A percentile compares a stretch with the other conserved stretches of the same genome.
phyloP scores from a whole-genome alignment of 306 rosid genomes.

The Canavalia gladiata region DNA sequence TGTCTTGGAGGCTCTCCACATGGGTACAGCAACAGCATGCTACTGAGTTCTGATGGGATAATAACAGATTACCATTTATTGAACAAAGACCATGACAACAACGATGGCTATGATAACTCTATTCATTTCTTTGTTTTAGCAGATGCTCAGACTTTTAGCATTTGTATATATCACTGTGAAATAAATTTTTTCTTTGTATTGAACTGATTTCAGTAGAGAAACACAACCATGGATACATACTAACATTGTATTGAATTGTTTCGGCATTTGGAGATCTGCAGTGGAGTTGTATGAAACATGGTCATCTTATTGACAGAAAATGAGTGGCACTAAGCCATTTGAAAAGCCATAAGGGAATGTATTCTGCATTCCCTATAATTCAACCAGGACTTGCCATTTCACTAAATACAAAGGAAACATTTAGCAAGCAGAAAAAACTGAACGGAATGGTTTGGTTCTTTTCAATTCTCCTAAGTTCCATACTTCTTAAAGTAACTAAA shows the following conservation, averaged over 20 bases:
- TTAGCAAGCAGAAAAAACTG: too few species aligned
- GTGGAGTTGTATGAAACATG: background rate
- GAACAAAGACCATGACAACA: background rate
- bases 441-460: too few species aligned
- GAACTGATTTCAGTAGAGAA: conserved; percentile 2
- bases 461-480: too few species aligned
- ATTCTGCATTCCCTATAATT: background rate
- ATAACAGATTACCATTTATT: background rate
- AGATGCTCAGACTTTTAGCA: background rate
- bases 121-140: background rate
- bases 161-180: background rate
- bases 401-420: background rate
- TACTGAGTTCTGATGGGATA: background rate
- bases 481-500: too few species aligned
- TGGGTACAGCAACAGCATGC: conserved; percentile 12
- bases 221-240: too few species aligned
- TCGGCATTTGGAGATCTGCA: background rate
- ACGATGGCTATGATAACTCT: background rate
- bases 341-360: conserved; percentile 4
- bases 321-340: background rate
- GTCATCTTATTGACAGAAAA: background rate
- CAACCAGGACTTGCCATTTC: background rate
- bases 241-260: background rate
- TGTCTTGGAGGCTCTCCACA: conserved; percentile 1
- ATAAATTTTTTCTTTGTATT: background rate